Evolutionary conservation across 164 flowering plant species (phyloP), one percentile per base, ranked within the genome.

Genomic region (Vitis cinerea): DNA sequence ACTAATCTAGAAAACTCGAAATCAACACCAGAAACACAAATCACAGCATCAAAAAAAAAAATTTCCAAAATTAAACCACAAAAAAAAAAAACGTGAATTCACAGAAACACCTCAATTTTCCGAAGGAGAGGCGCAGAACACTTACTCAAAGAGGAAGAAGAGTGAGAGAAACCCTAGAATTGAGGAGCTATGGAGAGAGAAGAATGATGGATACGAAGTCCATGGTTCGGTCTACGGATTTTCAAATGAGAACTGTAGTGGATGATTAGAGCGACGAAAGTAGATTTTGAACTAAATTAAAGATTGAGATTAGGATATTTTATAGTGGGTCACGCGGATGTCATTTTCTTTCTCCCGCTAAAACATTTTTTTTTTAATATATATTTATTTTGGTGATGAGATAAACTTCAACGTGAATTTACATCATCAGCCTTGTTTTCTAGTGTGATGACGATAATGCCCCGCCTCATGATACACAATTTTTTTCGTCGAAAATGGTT

Each of bases 291-390:
- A 12, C 15, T 12, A 59, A 59, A 29, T 9, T 13, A 59, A 13
- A 59, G 30, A 10, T 1, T 59, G 61, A 3, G 12, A 59, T 23
- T 3, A 5, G 1, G 10, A 9, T 59, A 19, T 59, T 59, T 59
- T 15, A 10, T 16, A 10, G 4, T 15, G 12, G 37, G 61, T 27
- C 59, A 13, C 27, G 9, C 29, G 17, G 10, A 12, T 27, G 51
- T 16, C 52, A 27, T 44, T 47, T 62, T 62, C 51, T 47, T 3
- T 62, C 51, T 62, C 65, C 65, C 65, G 65, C 65, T 44, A 8
- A 16, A 62, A 62, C 16, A 16, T 2, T 1, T 2, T 10, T 19
- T 19, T 10, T 2, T 27, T 59, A 37, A 37, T 37, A 37, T 37
- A 37, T 23, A 37, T 3, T 10, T 59, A 10, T 9, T 59, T 59